Evolutionary conservation across 495 filamentous ascomycete species (phyloP), one percentile per base, ranked within the genome.

Genomic region (Podospora pseudopauciseta): DNA sequence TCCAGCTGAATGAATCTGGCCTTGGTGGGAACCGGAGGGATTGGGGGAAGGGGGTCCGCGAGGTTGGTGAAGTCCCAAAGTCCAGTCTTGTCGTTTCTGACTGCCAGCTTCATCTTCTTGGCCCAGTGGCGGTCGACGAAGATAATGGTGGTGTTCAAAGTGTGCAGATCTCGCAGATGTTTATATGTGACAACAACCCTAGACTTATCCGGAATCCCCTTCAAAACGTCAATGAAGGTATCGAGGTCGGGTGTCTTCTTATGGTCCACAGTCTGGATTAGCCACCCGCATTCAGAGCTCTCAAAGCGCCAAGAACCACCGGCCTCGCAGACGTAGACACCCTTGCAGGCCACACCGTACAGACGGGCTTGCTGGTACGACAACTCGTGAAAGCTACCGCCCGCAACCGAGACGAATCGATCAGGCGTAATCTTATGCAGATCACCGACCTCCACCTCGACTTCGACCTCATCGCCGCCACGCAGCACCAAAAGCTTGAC

Each of bases 291-390:
- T 65, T 96, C 87, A 18, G 91, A 90, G 72, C 89, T 91, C 71
- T 99, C 95, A 63, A 98, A 91, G 62, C 92, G 88, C 82, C 97
- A 99, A 5, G 94, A 96, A 11, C 95, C 96, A 9, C 93, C 91
- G 2, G 96, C 91, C 77, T 99, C 95, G 74, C 93, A 97, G 59
- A 97, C 90, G 76, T 91, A 99, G 19, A 99, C 95, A 44, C 95
- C 92, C 73, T 92, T 91, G 68, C 90, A 90, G 4, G 95, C 87
- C 56, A 99, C 93, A 39, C 93, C 95, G 76, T 97, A 98, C 3
- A 97, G 83, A 4, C 95, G 90, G 16, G 96, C 91, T 76, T 97
- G 91, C 76, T 98, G 96, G 79, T 99, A 99, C 0, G 95, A 99
- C 18, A 98, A 84, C 75, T 96, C 85, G 77, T 99, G 95, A 81